Evolutionary conservation across 2,329 filamentous ascomycete genomes (phyloP).

Genomic region (Claviceps sp.): DNA sequence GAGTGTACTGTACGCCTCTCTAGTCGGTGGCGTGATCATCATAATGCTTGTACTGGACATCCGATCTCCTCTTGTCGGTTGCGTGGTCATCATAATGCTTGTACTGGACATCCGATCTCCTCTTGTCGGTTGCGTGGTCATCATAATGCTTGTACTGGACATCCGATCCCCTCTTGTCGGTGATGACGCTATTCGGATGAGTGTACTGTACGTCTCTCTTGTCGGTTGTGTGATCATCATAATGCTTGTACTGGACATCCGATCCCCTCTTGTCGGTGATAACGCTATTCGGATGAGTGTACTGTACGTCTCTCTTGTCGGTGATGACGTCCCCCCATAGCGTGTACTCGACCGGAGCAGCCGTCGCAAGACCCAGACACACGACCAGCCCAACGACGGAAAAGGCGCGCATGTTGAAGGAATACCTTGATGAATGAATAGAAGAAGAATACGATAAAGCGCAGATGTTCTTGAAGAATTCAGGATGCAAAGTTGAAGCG

Average conservation of each 20-base stretch:
- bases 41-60: background rate
- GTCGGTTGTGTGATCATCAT: background rate
- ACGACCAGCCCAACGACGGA: background rate
- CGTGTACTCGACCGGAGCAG: background rate
- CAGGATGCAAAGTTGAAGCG: no score
- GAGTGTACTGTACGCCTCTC: no score
- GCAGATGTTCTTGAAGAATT: no score
- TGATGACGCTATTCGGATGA: background rate
- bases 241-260: background rate
- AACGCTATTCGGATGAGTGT: no score
- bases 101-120: background rate
- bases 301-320: no score
- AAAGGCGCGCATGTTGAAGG: background rate
- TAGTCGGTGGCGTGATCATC: no score
- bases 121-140: background rate
- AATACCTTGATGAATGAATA: background rate
- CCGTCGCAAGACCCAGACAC: background rate
- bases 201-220: background rate
- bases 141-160: background rate
- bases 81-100: background rate
- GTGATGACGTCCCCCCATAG: background rate
- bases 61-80: background rate
- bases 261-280: background rate
- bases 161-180: background rate
- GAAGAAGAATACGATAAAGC: no score